Conservation (phyloP, 192 early-diverging fungal genomes). For the Kickxella alabastrina region DNA sequence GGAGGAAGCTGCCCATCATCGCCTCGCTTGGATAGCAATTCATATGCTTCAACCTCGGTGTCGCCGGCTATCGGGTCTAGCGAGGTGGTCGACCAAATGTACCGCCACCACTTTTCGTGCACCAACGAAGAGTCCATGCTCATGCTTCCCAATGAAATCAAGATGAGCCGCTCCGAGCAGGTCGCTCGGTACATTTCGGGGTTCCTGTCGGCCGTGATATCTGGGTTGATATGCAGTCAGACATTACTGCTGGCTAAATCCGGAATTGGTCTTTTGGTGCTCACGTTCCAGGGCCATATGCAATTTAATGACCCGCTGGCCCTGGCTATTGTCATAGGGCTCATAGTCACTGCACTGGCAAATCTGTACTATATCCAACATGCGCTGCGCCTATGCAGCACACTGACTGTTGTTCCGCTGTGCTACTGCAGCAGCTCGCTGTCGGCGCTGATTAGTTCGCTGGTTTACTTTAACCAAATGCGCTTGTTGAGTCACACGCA, state of each 20-base stretch:
- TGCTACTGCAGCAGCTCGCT: conserved; percentile 73
- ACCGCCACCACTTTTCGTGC: conserved; percentile 28
- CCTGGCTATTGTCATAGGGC: conserved; percentile 59
- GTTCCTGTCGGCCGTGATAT: conserved; percentile 63
- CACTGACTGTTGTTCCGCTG: conserved; percentile 68
- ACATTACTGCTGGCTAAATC: conserved; percentile 74
- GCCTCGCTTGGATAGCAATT: not conserved
- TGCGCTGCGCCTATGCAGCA: conserved; percentile 68
- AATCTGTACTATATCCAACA: conserved; percentile 76
- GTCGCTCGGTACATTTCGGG: conserved; percentile 50
- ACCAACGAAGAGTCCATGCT: conserved; percentile 6
- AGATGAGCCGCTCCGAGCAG: conserved; percentile 18
- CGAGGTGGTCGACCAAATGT: conserved; percentile 13
- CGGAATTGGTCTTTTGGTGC: conserved; percentile 66
- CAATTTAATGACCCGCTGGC: conserved; percentile 68
- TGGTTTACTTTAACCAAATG: conserved; percentile 79
- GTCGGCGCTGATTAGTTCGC: conserved; percentile 68
- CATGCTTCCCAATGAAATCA: conserved; percentile 13
- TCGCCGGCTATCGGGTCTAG: not conserved
- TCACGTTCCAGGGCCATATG: conserved; percentile 58
- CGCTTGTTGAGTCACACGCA: conserved; percentile 57
- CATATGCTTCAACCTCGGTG: not conserved
- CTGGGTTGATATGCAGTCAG: conserved; percentile 70
- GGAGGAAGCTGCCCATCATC: not conserved
- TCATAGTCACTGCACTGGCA: conserved; percentile 45